A percentile compares a stretch with the other conserved stretches of the same genome.
Conservation (phyloP, 176 grass and related monocot species). For the Leersia perrieri region DNA sequence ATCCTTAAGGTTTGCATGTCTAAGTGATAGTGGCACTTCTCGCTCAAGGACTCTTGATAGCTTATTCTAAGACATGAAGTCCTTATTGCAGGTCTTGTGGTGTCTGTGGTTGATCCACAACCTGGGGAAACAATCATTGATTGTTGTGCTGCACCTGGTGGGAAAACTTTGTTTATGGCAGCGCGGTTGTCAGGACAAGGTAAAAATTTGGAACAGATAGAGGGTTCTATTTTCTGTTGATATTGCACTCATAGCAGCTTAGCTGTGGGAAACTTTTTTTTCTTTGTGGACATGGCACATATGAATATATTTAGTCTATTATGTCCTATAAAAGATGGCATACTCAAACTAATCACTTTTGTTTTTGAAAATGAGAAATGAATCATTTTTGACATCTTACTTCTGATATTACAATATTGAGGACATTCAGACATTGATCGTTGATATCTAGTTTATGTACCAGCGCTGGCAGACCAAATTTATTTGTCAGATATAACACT, state of each 20-base stretch:
- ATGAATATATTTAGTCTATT: neutral
- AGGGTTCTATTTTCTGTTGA: constrained; percentile 17
- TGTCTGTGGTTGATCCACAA: constrained; percentile 79
- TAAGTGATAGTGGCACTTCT: neutral
- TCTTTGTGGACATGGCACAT: neutral
- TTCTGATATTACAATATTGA: constrained; percentile 12
- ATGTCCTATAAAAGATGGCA: constrained; percentile 5
- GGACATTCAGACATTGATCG: neutral
- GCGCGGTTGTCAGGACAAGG: constrained; percentile 70
- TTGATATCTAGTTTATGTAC: constrained; percentile 13
- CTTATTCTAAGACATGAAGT: constrained; percentile 23
- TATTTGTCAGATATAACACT: constrained; percentile 15
- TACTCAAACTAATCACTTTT: constrained; percentile 14
- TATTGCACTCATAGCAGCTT: neutral
- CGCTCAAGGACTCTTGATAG: constrained; percentile 20
- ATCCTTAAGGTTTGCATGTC: constrained; percentile 9
- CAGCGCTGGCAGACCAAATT: neutral
- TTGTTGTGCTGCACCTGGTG: constrained; percentile 94
- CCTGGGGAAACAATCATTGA: constrained; percentile 87
- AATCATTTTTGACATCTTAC: constrained; percentile 3
- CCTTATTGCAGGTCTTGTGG: constrained; percentile 67
- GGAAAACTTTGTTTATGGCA: constrained; percentile 95
- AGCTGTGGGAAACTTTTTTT: neutral
- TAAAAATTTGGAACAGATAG: constrained; percentile 26
- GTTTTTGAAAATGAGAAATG: no score